Base-by-base conservation (phyloP, 1,284 basidiomycete genomes). In the Anthracocystis panici-leucophaei region DNA sequence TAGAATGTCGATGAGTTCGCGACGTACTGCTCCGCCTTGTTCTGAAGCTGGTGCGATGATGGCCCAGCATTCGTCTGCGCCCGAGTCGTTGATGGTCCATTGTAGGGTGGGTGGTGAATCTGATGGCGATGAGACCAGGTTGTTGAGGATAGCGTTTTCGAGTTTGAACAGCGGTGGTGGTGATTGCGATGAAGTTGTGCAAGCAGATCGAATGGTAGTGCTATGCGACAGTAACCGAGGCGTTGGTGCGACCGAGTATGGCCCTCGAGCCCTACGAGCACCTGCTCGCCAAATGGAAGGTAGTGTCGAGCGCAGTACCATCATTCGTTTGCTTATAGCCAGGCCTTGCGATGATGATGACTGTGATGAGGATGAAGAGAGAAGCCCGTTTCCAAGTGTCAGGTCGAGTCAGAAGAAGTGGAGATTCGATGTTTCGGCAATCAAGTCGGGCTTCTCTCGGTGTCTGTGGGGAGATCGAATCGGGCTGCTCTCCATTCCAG, bases 41-140 rank as follows among this genome's bases (percentile, higher is more conserved):
- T 82, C 80, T 18, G 72, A 68, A 5, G 81, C 73, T 0, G 81
- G 81, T 0, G 67, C 77, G 31, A 80, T 63, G 63, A 83, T 73
- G n/a, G 80, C 80, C 81, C 81, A 83, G 57, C 77, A 77, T 61
- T 83, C 78, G 12, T 68, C 53, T 7, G 49, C 21, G 23, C 59
- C 79, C 0, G 11, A 11, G 33, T 83, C 80, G 12, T 65, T 31
- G 27, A 83, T 65, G 27, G 73, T 78, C 79, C 79, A 81, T 23
- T 65, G 50, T 4, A 74, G 48, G 0, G 42, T 9, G 12, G 23
- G 3, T 29, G 50, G 23, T 18, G 54, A 38, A 42, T n/a, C 3
- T 20, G 23, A 29, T n/a, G 38, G 29, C 9, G 42, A 44, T 8
- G 14, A 5, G 2, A 51, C 4, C 4, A 38, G 20, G 4, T 10